Evolutionary conservation across 768 basidiomycete species (phyloP).

Genomic region (Sistotremastrum suecicum): DNA sequence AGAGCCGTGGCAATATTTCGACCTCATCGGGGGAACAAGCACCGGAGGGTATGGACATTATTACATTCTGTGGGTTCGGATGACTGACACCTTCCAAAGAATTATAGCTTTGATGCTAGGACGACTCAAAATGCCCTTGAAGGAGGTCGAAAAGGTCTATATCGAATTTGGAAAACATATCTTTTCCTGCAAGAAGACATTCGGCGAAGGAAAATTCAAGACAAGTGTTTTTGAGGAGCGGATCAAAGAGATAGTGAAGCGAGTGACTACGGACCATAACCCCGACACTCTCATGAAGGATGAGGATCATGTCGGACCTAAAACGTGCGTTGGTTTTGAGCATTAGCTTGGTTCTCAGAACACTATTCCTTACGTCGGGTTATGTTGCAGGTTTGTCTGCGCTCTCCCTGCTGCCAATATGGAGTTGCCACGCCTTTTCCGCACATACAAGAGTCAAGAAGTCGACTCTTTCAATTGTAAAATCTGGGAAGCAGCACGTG

Average conservation of each 20-base stretch:
- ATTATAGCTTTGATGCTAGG: constrained; percentile 16
- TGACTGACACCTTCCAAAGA: constrained; percentile 1
- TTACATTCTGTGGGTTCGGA: not conserved
- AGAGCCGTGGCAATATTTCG: constrained; percentile 14
- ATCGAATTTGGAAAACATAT: constrained; percentile 1
- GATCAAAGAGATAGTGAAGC: too few species aligned
- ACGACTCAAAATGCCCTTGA: constrained; percentile 12
- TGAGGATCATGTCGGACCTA: too few species aligned
- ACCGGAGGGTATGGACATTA: constrained; percentile 12
- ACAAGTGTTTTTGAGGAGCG: too few species aligned
- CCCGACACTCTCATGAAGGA: too few species aligned
- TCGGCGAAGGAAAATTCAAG: too few species aligned
- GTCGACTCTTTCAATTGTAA: not conserved
- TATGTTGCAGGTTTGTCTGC: constrained; percentile 1
- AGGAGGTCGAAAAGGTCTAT: constrained; percentile 11
- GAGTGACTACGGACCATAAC: too few species aligned
- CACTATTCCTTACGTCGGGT: not conserved
- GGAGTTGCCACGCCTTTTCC: not conserved
- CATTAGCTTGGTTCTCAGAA: too few species aligned
- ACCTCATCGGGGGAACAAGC: constrained; percentile 14
- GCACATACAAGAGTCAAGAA: not conserved
- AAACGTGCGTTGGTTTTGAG: too few species aligned
- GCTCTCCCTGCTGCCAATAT: not conserved
- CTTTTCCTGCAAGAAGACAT: not conserved
- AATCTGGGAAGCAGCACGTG: constrained; percentile 1